A percentile compares a stretch with the other conserved stretches of the same genome.
Evolutionary conservation across 2,329 filamentous ascomycete genomes (phyloP).

Genomic region (Pyrenochaeta sp.): DNA sequence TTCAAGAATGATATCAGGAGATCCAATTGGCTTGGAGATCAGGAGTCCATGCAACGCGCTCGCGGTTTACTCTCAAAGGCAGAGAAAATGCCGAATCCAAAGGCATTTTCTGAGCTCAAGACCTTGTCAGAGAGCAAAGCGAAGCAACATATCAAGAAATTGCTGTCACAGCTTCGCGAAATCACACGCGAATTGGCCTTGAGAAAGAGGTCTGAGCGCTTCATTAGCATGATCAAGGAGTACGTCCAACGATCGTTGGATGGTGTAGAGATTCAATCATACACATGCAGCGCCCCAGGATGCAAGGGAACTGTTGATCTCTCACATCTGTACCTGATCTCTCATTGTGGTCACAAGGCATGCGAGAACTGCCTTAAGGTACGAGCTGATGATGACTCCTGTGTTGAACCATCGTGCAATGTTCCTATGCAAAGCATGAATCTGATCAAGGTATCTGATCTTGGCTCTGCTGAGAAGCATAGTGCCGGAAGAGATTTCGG

Average conservation of each 20-base stretch:
- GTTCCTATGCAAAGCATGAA: constrained; percentile 21
- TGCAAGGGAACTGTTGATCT: constrained; percentile 19
- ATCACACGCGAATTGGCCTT: constrained; percentile 27
- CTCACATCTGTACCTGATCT: constrained; percentile 24
- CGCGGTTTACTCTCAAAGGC: constrained; percentile 17
- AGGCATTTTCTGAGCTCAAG: constrained; percentile 11
- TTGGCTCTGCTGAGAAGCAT: constrained; percentile 24
- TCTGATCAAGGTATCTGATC: constrained; percentile 31
- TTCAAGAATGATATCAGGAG: constrained; percentile 29
- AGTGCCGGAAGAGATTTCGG: constrained; percentile 38
- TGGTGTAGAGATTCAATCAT: not conserved
- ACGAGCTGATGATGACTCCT: constrained; percentile 33
- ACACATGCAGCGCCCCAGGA: constrained; percentile 23
- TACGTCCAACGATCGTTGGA: constrained; percentile 11
- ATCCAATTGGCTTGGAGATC: constrained; percentile 34
- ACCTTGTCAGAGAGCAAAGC: constrained; percentile 5
- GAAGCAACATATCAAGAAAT: constrained; percentile 18
- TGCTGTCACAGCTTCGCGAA: constrained; percentile 29
- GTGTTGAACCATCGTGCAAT: constrained; percentile 31
- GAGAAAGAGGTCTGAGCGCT: constrained; percentile 31
- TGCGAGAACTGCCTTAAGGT: constrained; percentile 31
- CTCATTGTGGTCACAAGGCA: constrained; percentile 39
- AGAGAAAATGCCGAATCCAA: constrained; percentile 6
- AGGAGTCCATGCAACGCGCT: constrained; percentile 16
- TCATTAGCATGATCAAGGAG: constrained; percentile 26